phyloP scores from a whole-genome alignment of 2,329 filamentous ascomycete genomes.

The Orbilia blumenaviensis region DNA sequence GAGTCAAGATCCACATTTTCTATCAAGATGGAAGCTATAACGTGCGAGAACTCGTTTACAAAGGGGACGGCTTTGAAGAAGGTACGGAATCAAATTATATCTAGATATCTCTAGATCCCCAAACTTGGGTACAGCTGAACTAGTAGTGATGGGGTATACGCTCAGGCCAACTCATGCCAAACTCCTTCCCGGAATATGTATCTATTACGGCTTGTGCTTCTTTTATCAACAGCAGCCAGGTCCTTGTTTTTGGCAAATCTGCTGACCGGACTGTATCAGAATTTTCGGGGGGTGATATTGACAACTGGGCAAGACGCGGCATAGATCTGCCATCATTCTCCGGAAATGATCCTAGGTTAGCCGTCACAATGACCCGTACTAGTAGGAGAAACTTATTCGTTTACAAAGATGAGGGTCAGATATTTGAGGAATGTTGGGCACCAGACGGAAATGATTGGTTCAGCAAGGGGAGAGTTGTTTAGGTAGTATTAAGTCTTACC shows the following conservation, averaged over 20 bases:
- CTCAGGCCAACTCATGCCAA: background rate
- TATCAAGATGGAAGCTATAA: background rate
- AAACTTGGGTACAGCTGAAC: background rate
- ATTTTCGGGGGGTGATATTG: background rate
- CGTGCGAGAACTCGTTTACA: background rate
- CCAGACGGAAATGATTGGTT: background rate
- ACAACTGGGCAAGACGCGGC: background rate
- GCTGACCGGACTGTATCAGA: background rate
- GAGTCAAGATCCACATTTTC: background rate
- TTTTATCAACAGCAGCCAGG: background rate
- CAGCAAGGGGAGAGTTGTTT: too few relatives aligned
- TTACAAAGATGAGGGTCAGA: background rate
- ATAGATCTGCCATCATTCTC: background rate
- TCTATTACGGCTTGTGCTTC: background rate
- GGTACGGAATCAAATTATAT: too few relatives aligned
- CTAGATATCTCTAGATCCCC: too few relatives aligned
- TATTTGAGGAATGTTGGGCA: slow-evolving; percentile 7
- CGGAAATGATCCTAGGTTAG: background rate
- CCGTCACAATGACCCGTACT: background rate
- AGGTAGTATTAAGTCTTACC: too few relatives aligned
- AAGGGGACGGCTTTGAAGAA: background rate
- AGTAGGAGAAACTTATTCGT: background rate
- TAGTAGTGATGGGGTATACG: background rate
- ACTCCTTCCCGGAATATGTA: background rate
- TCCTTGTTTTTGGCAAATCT: background rate